Evolutionary conservation across 148 eudicot species (phyloP).

Genomic region (Drosera capensis): DNA sequence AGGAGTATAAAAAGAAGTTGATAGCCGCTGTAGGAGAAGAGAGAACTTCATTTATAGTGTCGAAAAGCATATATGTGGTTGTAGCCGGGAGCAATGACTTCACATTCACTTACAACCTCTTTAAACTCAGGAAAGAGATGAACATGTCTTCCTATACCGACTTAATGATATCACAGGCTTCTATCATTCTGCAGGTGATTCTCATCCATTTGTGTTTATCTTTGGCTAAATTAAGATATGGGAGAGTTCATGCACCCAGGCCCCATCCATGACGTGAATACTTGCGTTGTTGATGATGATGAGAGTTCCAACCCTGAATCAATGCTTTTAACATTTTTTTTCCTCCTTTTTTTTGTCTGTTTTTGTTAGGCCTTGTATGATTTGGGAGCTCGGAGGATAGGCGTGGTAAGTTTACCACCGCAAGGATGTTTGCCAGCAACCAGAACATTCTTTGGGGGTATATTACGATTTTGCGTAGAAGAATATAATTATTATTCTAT

Average conservation of each 20-base stretch:
- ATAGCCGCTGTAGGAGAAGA: neutral
- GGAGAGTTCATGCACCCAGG: too few relatives aligned
- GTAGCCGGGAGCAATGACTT: neutral
- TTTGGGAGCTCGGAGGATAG: neutral
- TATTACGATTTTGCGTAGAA: slow-evolving; percentile 15
- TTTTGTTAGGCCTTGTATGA: neutral
- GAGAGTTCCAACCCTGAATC: too few relatives aligned
- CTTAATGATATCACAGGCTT: neutral
- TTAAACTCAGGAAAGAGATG: neutral
- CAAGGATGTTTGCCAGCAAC: slow-evolving; percentile 47
- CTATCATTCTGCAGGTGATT: neutral
- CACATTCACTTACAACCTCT: neutral
- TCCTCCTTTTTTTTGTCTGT: too few relatives aligned
- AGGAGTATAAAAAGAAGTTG: neutral
- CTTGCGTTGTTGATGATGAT: too few relatives aligned
- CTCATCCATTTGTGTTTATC: too few relatives aligned
- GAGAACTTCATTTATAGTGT: neutral
- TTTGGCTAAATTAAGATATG: too few relatives aligned
- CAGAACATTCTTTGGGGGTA: slow-evolving; percentile 44
- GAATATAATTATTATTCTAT: slow-evolving; percentile 30
- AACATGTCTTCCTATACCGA: neutral
- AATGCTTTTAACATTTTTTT: too few relatives aligned
- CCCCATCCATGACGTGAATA: too few relatives aligned
- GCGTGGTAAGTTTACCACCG: slow-evolving; percentile 1
- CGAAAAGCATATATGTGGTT: neutral